Evolutionary conservation across 306 rosid species (phyloP).

Genomic region (Coriaria nepalensis): DNA sequence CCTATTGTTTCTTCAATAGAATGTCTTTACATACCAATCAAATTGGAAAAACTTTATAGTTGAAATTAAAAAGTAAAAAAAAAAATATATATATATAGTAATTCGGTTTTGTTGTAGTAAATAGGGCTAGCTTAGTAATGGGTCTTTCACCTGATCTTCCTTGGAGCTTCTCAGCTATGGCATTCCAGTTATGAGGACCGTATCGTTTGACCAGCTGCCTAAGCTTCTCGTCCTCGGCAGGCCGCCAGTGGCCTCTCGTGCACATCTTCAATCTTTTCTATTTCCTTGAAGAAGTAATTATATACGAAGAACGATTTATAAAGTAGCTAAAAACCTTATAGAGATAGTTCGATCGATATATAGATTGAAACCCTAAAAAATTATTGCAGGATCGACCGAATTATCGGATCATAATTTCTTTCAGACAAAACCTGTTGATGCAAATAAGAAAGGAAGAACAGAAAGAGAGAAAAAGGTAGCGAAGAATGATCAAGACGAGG

Average conservation of each 20-base stretch:
- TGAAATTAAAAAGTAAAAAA: too few species aligned
- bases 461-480: background rate
- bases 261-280: slow-evolving; percentile 36
- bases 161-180: slow-evolving; percentile 84
- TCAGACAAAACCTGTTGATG: background rate
- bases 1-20: too few species aligned
- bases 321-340: too few species aligned
- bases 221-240: slow-evolving; percentile 86
- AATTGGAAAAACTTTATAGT: too few species aligned
- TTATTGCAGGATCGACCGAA: too few species aligned
- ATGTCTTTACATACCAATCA: too few species aligned
- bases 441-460: background rate
- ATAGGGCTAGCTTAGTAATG: too few species aligned
- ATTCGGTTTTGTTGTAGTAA: too few species aligned
- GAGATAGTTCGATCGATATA: background rate
- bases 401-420: too few species aligned
- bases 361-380: background rate
- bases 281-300: background rate
- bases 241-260: slow-evolving; percentile 97
- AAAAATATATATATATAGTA: too few species aligned
- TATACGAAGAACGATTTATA: too few species aligned
- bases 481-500: slow-evolving; percentile 8
- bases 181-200: slow-evolving; percentile 99
- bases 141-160: slow-evolving; percentile 73
- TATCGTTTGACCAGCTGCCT: slow-evolving; percentile 71